Base-by-base conservation (phyloP, 2,329 filamentous ascomycete species). In the Xylariales sp. region DNA sequence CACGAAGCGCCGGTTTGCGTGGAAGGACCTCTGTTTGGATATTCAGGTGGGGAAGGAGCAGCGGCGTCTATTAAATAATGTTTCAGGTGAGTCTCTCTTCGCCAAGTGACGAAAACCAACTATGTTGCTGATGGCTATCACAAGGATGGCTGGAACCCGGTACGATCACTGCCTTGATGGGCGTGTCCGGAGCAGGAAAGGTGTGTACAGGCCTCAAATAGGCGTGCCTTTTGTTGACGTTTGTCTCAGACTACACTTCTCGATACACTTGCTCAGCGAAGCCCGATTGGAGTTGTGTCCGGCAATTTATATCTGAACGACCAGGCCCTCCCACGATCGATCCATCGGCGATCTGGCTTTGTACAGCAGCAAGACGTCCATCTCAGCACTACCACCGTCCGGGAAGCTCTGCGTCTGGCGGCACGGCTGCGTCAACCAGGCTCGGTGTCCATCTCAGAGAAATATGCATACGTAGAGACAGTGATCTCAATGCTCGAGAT, bases 101-200 rank as follows among this genome's bases (percentile, higher is more conserved):
- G n/a, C n/a, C n/a, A n/a, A n/a, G n/a, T n/a, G n/a, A n/a, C n/a
- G n/a, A n/a, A n/a, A n/a, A n/a, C n/a, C n/a, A n/a, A n/a, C n/a
- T n/a, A n/a, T n/a, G n/a, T n/a, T n/a, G n/a, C n/a, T n/a, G n/a
- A n/a, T n/a, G n/a, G n/a, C n/a, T n/a, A n/a, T n/a, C n/a, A 1
- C 81, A 89, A 52, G 87, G 87, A 14, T 91, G 83, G 71, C 85
- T 93, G 31, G 85, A 87, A 46, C 87, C 88, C 1, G 87, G 87
- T 22, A 89, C 84, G 38, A 64, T 90, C 35, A 90, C 86, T 7
- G 87, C 86, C 6, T 71, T 90, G 1, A 91, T 91, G 86, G 84
- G 70, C 21, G 67, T 69, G 16, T 72, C 69, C 4, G 55, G 54
- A 9, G 53, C 55, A 27, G 68, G 63, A 55, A 59, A 51, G 52